Base-by-base conservation (phyloP, 1,284 basidiomycete species). In the Cryptococcus sp. region DNA sequence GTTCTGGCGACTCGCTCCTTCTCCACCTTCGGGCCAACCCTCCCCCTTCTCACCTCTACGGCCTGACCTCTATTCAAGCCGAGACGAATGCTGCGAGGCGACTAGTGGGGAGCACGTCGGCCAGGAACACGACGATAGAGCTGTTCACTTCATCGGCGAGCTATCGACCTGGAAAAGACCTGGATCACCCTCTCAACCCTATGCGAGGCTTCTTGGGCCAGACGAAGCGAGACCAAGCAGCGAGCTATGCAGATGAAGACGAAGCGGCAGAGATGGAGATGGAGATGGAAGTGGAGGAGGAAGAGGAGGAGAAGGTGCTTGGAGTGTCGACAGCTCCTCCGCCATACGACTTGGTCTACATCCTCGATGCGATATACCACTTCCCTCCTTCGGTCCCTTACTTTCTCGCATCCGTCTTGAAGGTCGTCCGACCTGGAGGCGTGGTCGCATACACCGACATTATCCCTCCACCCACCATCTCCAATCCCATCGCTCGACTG, bases 1-100 rank as follows among this genome's bases (percentile, higher is more conserved):
- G 83, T 22, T 80, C 79, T 23, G 84, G 84, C 36, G 84, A 85
- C 66, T 85, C 83, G 0, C 73, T 86, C 9, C 63, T 80, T 18
- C 43, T 71, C 32, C 69, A 70, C 45, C 59, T 71, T 18, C 53
- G 55, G 6, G 43, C 43, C 7, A 34, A 46, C 22, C 77, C 79
- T 12, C 76, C 75, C 9, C 82, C 80, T 6, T 65, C 72, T 1
- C 59, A 69, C 46, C 57, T 87, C 10, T 74, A 74, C 19, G 85
- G 82, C 9, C 80, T 87, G 33, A 85, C 84, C 11, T 81, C 79
- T 48, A 72, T 84, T 4, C 45, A 66, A 9, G 51, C 65, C 2
- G 84, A 87, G 53, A 73, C 80, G 40, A 45, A 64, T 38, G 75
- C 77, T 5, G 75, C 83, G 0, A 63, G 66, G 38, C 60, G 69